Percentiles rank a stretch among this genome's conserved stretches.
These are phyloP conservation scores for Termitomyces sp. DNA, from an alignment of 768 basidiomycete species.

Conservation along the genomic window DNA sequence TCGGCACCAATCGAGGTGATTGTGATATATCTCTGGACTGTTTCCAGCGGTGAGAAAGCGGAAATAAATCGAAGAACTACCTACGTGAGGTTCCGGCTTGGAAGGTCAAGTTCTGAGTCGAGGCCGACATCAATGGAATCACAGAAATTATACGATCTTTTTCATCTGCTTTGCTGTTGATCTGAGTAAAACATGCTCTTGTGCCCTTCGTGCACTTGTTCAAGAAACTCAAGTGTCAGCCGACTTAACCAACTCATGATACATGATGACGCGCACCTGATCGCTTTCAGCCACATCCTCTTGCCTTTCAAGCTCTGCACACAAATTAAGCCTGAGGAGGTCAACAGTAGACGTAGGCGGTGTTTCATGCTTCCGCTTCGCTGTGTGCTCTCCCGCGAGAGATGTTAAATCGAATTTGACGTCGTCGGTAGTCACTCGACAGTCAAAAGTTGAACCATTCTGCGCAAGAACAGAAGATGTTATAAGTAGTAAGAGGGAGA, in stretches of 20 bases:
- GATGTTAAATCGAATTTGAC: slow-evolving; percentile 55
- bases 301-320: slow-evolving; percentile 45
- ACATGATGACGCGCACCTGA: slow-evolving; percentile 48
- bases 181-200: slow-evolving; percentile 67
- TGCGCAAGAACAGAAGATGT: slow-evolving; percentile 23
- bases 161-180: slow-evolving; percentile 50
- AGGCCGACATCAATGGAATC: slow-evolving; percentile 60
- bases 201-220: slow-evolving; percentile 63
- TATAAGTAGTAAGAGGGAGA: slow-evolving; percentile 11
- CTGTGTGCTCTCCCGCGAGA: slow-evolving; percentile 45
- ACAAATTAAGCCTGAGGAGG: slow-evolving; percentile 61
- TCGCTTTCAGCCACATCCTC: slow-evolving; percentile 48
- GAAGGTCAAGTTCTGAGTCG: slow-evolving; percentile 25
- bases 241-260: slow-evolving; percentile 9
- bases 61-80: slow-evolving; percentile 9
- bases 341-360: slow-evolving; percentile 65
- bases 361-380: slow-evolving; percentile 44
- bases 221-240: neutral
- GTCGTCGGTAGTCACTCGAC: slow-evolving; percentile 35
- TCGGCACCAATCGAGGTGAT: slow-evolving; percentile 52
- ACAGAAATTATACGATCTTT: slow-evolving; percentile 63
- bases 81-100: slow-evolving; percentile 32
- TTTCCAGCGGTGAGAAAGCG: slow-evolving; percentile 8
- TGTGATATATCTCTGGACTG: slow-evolving; percentile 51
- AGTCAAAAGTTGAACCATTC: slow-evolving; percentile 46